phyloP scores from a whole-genome alignment of 108 stramenopile species.

The Schizochytrium sp. region DNA sequence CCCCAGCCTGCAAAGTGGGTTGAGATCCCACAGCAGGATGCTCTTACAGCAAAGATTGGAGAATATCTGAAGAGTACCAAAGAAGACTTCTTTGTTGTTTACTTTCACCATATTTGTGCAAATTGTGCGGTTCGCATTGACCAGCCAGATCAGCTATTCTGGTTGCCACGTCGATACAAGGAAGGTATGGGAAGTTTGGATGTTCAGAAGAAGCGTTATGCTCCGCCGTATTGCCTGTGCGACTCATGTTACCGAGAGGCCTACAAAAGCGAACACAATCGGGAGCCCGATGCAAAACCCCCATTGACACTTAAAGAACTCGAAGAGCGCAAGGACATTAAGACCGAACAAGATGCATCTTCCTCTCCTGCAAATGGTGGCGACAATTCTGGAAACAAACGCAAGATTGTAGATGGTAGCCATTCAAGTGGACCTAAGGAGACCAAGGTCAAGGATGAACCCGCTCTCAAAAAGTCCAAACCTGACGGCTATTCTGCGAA shows the following conservation, averaged over 20 bases:
- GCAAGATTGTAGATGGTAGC: background rate
- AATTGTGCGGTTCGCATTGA: background rate
- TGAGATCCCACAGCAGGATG: constrained; percentile 73
- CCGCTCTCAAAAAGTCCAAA: too few relatives aligned
- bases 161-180: constrained; percentile 12
- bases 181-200: constrained; percentile 31
- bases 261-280: background rate
- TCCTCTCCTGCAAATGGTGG: background rate
- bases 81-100: constrained; percentile 84
- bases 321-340: background rate
- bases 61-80: constrained; percentile 81
- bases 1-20: constrained; percentile 54
- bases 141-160: constrained; percentile 44
- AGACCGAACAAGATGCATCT: background rate
- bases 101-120: constrained; percentile 71
- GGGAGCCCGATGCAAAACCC: background rate
- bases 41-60: constrained; percentile 80
- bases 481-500: too few relatives aligned
- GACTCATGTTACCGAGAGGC: constrained; percentile 35
- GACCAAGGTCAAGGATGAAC: background rate
- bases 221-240: constrained; percentile 34
- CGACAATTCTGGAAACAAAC: constrained; percentile 58
- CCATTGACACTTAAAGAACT: background rate
- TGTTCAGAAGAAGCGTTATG: background rate
- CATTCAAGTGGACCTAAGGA: background rate